Evolutionary conservation across 495 filamentous ascomycete genomes (phyloP).

Genomic region (Amphirosellinia nigrospora): DNA sequence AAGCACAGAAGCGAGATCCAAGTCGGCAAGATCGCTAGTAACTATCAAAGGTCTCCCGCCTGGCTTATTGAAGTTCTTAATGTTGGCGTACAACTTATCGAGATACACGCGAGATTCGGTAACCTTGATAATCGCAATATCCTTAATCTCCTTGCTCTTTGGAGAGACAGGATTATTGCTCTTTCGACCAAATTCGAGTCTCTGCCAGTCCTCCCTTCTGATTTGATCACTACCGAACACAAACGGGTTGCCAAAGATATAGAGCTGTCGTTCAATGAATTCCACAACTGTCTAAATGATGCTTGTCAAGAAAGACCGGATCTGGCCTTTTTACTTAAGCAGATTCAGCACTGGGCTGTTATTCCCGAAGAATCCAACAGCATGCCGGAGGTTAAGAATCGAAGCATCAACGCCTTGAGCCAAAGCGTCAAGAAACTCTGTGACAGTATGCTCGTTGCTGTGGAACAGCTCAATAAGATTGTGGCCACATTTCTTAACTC

Average conservation of each 20-base stretch:
- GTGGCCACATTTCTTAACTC: conserved; percentile 53
- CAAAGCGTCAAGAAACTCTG: conserved; percentile 60
- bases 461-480: conserved; percentile 70
- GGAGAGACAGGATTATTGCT: conserved; percentile 53
- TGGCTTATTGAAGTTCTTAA: conserved; percentile 53
- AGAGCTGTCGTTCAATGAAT: conserved; percentile 45
- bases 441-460: conserved; percentile 72
- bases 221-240: conserved; percentile 56
- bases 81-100: conserved; percentile 54
- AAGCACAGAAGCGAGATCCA: conserved; percentile 28
- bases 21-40: conserved; percentile 29
- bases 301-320: conserved; percentile 58
- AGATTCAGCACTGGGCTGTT: conserved; percentile 59
- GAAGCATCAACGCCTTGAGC: neutral
- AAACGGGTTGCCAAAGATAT: conserved; percentile 53
- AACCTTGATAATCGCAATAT: conserved; percentile 51
- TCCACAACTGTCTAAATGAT: conserved; percentile 52
- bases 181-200: conserved; percentile 48
- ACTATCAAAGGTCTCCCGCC: conserved; percentile 41
- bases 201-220: conserved; percentile 60
- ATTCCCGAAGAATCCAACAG: conserved; percentile 1
- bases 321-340: conserved; percentile 66
- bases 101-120: conserved; percentile 67
- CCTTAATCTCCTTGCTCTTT: conserved; percentile 51
- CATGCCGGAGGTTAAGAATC: neutral